Evolutionary conservation across 1,284 basidiomycete genomes (phyloP), one percentile per base, ranked within the genome.

Genomic region (Leccinum insolens): DNA sequence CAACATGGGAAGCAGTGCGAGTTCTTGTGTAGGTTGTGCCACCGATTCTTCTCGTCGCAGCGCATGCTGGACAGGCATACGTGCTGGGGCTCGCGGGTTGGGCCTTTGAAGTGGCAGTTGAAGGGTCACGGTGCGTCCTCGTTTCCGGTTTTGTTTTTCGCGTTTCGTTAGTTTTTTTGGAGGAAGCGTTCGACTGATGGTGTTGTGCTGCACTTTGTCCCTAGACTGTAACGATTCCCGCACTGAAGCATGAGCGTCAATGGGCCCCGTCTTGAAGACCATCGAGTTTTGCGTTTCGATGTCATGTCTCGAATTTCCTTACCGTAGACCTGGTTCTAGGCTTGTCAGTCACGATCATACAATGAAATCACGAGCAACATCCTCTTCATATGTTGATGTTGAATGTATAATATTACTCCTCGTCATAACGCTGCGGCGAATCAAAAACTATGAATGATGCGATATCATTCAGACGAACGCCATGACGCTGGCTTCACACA

Each of bases 1-100:
- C 66, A 65, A 14, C 63, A 67, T 25, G 66, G 66, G 2, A 67
- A 67, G n/a, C 41, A 60, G 31, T 67, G 66, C 25, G 66, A 67
- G 34, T 67, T 67, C 7, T 37, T 58, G 17, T 67, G 66, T 58
- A 59, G 25, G 9, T 58, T 28, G 15, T 67, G 63, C 22, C 63
- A 67, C 17, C 14, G 64, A 9, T 67, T 67, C 46, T 67, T 67
- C 4, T 67, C 57, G 11, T 65, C 63, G 34, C 28, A 60, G 25
- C 66, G 44, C 8, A 65, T 67, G 66, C 7, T 67, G n/a, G 58
- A 67, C 25, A 67, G 63, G 9, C 66, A 67, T 14, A 67, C 63
- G 7, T 67, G 66, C 15, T 67, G 66, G 66, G 44, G 63, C 6
- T 65, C 31, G 25, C 22, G 57, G 34, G 46, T 37, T 5, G 66